A percentile compares a stretch with the other conserved stretches of the same genome.
Conservation (phyloP, 2,329 filamentous ascomycete species). For the Orbilia oligospora region DNA sequence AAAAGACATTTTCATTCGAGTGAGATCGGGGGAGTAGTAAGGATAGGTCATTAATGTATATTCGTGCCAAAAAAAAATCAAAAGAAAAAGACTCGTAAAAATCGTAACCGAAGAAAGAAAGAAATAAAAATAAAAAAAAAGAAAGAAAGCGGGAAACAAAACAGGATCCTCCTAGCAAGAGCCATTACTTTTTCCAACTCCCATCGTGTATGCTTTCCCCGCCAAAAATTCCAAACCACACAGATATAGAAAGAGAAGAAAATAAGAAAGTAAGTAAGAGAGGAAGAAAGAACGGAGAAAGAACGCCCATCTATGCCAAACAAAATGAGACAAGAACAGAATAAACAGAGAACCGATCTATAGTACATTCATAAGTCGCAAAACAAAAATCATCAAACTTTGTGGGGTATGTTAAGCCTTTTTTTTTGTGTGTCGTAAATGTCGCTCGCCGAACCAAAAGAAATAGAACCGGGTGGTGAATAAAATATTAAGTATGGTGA, state of each 20-base stretch:
- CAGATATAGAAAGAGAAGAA: slow-evolving; percentile 3
- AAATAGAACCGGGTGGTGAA: not conserved
- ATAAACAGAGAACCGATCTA: slow-evolving; percentile 36
- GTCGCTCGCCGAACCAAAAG: slow-evolving; percentile 33
- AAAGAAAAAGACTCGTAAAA: not conserved
- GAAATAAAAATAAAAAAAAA: not conserved
- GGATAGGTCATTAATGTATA: slow-evolving; percentile 20
- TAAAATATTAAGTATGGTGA: slow-evolving; percentile 4
- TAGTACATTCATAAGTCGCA: slow-evolving; percentile 39
- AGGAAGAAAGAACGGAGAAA: not conserved
- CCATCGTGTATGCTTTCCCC: slow-evolving; percentile 24
- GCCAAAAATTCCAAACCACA: slow-evolving; percentile 13
- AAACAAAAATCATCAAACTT: slow-evolving; percentile 30
- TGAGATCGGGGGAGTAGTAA: not conserved
- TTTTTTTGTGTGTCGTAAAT: slow-evolving; percentile 3
- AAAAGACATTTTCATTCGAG: not conserved
- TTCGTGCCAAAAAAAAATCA: slow-evolving; percentile 1
- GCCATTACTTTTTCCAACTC: slow-evolving; percentile 35
- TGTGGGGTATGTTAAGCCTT: slow-evolving; percentile 50
- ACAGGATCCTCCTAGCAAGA: not conserved
- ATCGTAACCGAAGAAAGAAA: slow-evolving; percentile 5
- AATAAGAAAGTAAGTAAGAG: not conserved
- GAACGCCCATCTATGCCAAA: slow-evolving; percentile 52
- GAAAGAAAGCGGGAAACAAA: too few relatives aligned
- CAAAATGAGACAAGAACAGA: slow-evolving; percentile 1